These are phyloP conservation scores for Fusarium luffae DNA, from an alignment of 2,329 filamentous ascomycete genomes.

Conservation along the genomic window DNA sequence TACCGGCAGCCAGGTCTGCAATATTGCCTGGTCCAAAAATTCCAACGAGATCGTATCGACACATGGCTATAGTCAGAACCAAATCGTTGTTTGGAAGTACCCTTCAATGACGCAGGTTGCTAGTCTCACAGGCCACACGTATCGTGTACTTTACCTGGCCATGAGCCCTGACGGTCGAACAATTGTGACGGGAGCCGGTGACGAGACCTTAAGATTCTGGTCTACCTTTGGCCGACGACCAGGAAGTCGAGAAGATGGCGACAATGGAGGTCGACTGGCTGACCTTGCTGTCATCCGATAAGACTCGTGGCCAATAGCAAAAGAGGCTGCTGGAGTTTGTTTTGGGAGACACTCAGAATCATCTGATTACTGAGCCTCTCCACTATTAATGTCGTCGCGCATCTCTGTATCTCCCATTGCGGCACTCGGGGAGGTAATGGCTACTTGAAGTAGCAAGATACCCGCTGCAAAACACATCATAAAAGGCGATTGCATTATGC, in stretches of 20 bases:
- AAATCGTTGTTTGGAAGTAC: conserved; percentile 99
- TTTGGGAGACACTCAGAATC: not conserved
- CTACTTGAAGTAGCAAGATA: conserved; percentile 34
- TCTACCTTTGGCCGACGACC: conserved; percentile 90
- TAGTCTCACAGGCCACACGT: conserved; percentile 94
- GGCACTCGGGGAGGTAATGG: conserved; percentile 12
- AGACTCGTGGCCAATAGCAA: not conserved
- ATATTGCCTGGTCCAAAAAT: conserved; percentile 96
- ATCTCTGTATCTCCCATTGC: conserved; percentile 8
- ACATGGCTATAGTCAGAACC: conserved; percentile 97
- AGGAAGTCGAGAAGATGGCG: conserved; percentile 75
- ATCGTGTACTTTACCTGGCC: conserved; percentile 92
- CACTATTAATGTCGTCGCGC: conserved; percentile 5
- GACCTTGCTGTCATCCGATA: conserved; percentile 87
- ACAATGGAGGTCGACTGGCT: conserved; percentile 70
- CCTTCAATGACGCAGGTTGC: conserved; percentile 97
- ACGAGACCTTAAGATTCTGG: conserved; percentile 97
- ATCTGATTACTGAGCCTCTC: not conserved
- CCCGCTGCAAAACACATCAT: conserved; percentile 42
- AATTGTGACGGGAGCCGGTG: conserved; percentile 94
- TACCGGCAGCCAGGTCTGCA: conserved; percentile 98
- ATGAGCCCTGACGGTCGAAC: conserved; percentile 97
- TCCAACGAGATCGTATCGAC: conserved; percentile 98
- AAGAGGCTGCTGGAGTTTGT: not conserved
- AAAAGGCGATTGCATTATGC: conserved; percentile 43